Conservation (phyloP, 257 asterid species). For the Avicennia marina region DNA sequence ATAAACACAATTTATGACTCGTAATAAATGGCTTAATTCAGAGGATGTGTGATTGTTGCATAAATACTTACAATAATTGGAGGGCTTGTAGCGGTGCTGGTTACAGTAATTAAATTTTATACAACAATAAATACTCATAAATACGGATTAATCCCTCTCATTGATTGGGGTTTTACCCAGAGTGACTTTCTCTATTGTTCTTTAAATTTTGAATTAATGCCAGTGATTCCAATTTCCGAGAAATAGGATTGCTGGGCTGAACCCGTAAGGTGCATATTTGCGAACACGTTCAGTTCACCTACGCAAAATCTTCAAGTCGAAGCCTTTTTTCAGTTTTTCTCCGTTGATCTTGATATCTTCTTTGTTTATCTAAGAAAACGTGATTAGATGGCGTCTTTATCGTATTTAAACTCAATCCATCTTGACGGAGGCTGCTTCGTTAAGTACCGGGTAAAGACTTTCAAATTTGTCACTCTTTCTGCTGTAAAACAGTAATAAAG, state of each 20-base stretch:
- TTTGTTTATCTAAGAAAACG: background rate
- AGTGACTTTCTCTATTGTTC: background rate
- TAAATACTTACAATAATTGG: no score
- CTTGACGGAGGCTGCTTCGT: conserved; percentile 7
- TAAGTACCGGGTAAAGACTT: conserved; percentile 13
- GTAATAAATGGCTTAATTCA: no score
- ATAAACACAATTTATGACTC: no score
- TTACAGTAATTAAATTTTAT: no score
- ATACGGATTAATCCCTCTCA: no score
- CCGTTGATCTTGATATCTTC: background rate
- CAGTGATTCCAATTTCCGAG: background rate
- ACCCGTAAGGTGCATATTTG: background rate
- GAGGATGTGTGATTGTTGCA: no score
- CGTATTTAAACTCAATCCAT: conserved; percentile 19
- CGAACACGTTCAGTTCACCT: background rate
- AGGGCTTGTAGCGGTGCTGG: no score
- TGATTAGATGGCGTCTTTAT: conserved; percentile 12
- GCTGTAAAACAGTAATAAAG: background rate
- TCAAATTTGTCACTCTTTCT: background rate
- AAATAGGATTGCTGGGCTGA: background rate
- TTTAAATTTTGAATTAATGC: background rate
- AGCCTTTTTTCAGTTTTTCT: background rate
- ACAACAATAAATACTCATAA: no score
- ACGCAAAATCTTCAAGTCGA: background rate
- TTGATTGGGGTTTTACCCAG: no score